Percentiles rank a stretch among this genome's conserved stretches.
phyloP scores from a whole-genome alignment of 228 moss, liverwort and hornwort genomes.

The Sphagnum fallax region DNA sequence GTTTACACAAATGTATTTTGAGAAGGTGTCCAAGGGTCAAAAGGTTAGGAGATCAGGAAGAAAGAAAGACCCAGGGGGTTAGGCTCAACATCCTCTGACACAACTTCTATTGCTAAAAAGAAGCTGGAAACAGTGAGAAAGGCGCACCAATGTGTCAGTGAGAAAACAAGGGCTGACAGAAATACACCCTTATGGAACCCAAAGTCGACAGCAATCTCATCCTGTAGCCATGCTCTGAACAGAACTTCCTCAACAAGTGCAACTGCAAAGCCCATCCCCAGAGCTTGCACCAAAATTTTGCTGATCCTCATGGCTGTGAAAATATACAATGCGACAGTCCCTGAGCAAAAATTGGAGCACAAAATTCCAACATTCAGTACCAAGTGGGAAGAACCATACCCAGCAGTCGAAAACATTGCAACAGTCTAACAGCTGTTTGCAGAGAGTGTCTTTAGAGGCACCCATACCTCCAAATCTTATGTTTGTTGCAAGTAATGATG shows the following conservation, averaged over 20 bases:
- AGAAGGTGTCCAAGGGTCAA: neutral
- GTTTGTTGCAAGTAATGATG: conserved; percentile 35
- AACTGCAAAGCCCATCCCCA: conserved; percentile 50
- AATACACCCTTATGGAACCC: conserved; percentile 64
- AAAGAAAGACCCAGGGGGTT: neutral
- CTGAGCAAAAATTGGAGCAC: conserved; percentile 13
- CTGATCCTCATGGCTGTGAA: conserved; percentile 53
- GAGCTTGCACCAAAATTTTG: conserved; percentile 45
- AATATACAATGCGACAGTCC: conserved; percentile 28
- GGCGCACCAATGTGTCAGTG: conserved; percentile 67
- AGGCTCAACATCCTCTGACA: neutral
- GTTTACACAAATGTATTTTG: neutral
- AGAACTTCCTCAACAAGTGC: conserved; percentile 88
- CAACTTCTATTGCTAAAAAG: no score
- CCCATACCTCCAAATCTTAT: conserved; percentile 41
- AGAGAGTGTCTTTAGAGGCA: no score
- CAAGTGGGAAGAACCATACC: neutral
- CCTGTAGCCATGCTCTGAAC: conserved; percentile 90
- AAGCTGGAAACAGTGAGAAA: no score
- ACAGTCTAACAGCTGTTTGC: no score
- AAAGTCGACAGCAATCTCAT: conserved; percentile 82
- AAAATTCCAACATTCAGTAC: neutral
- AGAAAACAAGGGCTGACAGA: conserved; percentile 59
- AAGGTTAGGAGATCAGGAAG: neutral
- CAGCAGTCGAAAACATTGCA: no score